Evolutionary conservation across 345 rosid genomes (phyloP), one percentile per base, ranked within the genome.

Genomic region (Bruguiera sexangula): DNA sequence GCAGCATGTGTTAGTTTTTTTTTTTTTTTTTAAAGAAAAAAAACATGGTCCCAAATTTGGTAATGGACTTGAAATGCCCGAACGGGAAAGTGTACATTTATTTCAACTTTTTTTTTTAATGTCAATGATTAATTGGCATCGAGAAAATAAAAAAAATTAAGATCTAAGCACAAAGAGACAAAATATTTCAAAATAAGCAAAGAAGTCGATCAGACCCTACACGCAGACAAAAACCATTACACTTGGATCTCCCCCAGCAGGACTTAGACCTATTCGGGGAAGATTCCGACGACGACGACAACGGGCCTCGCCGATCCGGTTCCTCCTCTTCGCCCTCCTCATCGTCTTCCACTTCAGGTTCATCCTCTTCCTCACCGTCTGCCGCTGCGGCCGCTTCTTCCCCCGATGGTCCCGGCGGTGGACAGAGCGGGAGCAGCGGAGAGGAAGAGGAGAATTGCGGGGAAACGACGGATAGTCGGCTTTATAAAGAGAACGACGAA

Each of bases 321-420:
- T 83, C 88, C 1, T 76, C 86, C 10, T 81, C 89, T n/a, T 65
- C 79, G 16, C 82, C 88, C 1, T 76, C 83, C 10, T 81, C 89
- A 19, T 65, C 46, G 46, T 80, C 89, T 0, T 78, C 90, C 0
- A 83, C 92, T 0, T 81, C 85, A 13, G 78, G 46, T 2, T 3
- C 78, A 73, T 39, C 85, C 74, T 16, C 81, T 80, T 53, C 81
- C 16, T 39, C 46, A 0, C 10, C 13, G 46, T 39, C 16, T 3
- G 15, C 46, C 46, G 16, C 78, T 8, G 68, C 77, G 19, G 72
- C 46, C 46, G 15, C 46, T 9, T 39, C 46, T 39, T 39, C 46
- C 36, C 52, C 76, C 36, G 63, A 67, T 15, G 70, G 34, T 39
- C 3, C 16, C 46, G 46, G 46, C 46, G 46, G 46, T 16, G 72